These are phyloP conservation scores for Termitomyces sp. DNA, from an alignment of 768 basidiomycete genomes.

Conservation along the genomic window DNA sequence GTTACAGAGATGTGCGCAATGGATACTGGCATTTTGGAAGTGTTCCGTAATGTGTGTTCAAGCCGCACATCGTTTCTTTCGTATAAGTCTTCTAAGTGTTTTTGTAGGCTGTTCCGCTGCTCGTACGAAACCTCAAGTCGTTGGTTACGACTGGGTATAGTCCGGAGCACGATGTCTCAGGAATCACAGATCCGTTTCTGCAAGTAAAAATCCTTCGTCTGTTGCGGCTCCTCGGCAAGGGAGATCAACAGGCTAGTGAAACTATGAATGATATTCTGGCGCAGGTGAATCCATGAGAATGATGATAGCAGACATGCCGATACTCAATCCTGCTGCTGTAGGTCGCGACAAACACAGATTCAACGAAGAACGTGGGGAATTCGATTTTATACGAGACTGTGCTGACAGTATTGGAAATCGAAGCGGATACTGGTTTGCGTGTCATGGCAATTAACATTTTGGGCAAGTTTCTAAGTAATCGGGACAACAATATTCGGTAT, in stretches of 20 bases:
- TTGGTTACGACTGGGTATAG: constrained; percentile 95
- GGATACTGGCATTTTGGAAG: constrained; percentile 66
- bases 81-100: background rate
- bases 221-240: constrained; percentile 81
- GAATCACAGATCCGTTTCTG: constrained; percentile 94
- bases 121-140: constrained; percentile 93
- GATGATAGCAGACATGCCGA: background rate
- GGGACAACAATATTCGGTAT: constrained; percentile 98
- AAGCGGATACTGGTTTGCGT: constrained; percentile 90
- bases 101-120: constrained; percentile 77
- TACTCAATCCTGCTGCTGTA: constrained; percentile 20
- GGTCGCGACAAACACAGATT: constrained; percentile 99
- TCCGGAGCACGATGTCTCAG: constrained; percentile 98
- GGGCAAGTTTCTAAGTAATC: constrained; percentile 95
- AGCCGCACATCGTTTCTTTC: background rate
- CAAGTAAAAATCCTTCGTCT: constrained; percentile 92
- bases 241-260: constrained; percentile 84
- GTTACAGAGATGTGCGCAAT: constrained; percentile 91
- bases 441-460: constrained; percentile 99
- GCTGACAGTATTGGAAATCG: constrained; percentile 92
- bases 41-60: constrained; percentile 79
- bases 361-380: constrained; percentile 97
- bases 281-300: constrained; percentile 46
- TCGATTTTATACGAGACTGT: constrained; percentile 98
- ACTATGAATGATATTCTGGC: constrained; percentile 98